Evolutionary conservation across 2,329 filamentous ascomycete genomes (phyloP).

Genomic region (Hypoxylon rubiginosum): DNA sequence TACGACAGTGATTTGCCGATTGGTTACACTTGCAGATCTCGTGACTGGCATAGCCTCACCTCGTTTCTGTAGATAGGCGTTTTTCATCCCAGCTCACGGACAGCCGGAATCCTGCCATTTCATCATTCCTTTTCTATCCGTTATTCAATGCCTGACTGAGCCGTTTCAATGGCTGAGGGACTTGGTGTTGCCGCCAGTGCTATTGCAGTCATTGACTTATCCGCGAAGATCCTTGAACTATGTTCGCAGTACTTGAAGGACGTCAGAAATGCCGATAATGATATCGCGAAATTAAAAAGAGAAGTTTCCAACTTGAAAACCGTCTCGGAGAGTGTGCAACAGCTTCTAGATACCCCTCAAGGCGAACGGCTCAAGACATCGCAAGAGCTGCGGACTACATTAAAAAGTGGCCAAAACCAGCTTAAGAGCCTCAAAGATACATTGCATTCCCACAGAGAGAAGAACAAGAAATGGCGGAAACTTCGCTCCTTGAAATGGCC

Average conservation of each 20-base stretch:
- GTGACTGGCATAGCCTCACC: background rate
- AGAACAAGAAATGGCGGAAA: conserved; percentile 51
- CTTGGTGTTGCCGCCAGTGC: conserved; percentile 54
- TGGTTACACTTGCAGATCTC: background rate
- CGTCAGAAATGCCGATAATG: conserved; percentile 49
- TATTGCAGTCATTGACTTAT: conserved; percentile 56
- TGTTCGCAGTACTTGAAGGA: conserved; percentile 55
- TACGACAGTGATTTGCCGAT: too few relatives aligned
- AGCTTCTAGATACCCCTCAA: conserved; percentile 49
- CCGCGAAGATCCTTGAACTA: conserved; percentile 52
- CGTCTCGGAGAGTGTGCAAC: conserved; percentile 45
- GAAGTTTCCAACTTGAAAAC: conserved; percentile 47
- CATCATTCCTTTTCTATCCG: background rate
- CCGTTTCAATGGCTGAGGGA: background rate
- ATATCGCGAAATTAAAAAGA: conserved; percentile 52
- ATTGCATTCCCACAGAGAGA: conserved; percentile 44
- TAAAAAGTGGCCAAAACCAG: conserved; percentile 38
- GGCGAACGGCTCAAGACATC: conserved; percentile 47
- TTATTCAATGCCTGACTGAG: background rate
- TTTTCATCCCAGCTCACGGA: too few relatives aligned
- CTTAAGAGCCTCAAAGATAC: conserved; percentile 45
- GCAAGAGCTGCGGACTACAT: conserved; percentile 41
- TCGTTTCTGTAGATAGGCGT: too few relatives aligned
- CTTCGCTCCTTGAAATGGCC: conserved; percentile 57
- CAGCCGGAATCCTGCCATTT: background rate